Conservation (phyloP, 148 eudicot species). For the Euryodendron excelsum region DNA sequence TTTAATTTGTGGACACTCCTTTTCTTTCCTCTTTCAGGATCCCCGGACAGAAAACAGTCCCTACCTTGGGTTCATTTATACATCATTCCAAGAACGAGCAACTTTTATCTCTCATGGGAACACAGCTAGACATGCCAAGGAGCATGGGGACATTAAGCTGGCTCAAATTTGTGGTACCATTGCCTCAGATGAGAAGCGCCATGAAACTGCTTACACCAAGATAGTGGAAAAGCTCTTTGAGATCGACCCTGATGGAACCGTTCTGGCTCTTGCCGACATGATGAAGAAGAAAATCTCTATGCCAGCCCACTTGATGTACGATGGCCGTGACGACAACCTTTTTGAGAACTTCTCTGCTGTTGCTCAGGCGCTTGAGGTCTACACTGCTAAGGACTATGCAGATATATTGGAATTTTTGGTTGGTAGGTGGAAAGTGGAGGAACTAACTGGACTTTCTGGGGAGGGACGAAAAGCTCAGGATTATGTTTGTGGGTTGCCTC, state of each 20-base stretch:
- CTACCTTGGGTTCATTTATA: conserved; percentile 29
- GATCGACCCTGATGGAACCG: conserved; percentile 21
- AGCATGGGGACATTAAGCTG: conserved; percentile 20
- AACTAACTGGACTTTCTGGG: conserved; percentile 16
- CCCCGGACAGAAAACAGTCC: conserved; percentile 31
- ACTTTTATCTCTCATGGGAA: conserved; percentile 32
- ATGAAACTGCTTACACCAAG: conserved; percentile 30
- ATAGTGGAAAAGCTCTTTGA: conserved; percentile 31
- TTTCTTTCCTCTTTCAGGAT: conserved; percentile 14
- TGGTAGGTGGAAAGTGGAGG: conserved; percentile 27
- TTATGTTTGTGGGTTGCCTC: conserved; percentile 22
- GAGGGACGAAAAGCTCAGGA: conserved; percentile 21
- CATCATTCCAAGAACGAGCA: conserved; percentile 30
- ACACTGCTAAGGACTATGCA: conserved; percentile 30
- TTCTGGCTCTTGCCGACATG: conserved; percentile 25
- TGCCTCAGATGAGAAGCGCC: conserved; percentile 31
- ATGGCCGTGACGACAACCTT: conserved; percentile 24
- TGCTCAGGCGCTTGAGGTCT: conserved; percentile 23
- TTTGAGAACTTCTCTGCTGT: conserved; percentile 27
- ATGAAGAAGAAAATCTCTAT: conserved; percentile 29
- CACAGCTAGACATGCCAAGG: conserved; percentile 28
- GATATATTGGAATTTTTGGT: conserved; percentile 31
- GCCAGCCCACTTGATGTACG: conserved; percentile 33
- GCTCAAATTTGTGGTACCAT: conserved; percentile 28
- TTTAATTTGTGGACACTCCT: not conserved